Base-by-base conservation (phyloP, 2,329 filamentous ascomycete genomes). In the Pyrenophora seminiperda region DNA sequence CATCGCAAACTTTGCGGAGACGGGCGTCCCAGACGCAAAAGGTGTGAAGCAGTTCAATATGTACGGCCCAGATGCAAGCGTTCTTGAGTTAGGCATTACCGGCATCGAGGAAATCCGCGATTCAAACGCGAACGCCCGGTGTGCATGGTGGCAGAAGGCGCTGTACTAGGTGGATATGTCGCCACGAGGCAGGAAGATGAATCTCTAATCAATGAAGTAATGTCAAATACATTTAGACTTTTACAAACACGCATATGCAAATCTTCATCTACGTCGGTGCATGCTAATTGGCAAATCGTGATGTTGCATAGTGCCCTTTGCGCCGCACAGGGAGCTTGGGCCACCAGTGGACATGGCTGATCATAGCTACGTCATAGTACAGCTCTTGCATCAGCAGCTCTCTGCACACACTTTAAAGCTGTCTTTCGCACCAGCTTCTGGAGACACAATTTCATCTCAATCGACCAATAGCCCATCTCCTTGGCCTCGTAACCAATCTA, bases 141-240 rank as follows among this genome's bases (percentile, higher is more conserved):
- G 81, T 65, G 66, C 69, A 45, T 83, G 75, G 72, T 83, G 81
- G 81, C 79, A 83, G 69, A 75, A 78, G 63, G 77, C 68, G 22
- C 56, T 78, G 47, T 79, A 74, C 52, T 65, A 47, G 62, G 42
- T 42, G n/a, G 33, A 10, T 45, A 41, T 32, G 5, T 17, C 3
- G n/a, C 30, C 17, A 36, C 18, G 20, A 36, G 20, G 15, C 13
- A 22, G 2, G 20, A 29, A 30, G 19, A 5, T 19, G 4, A 9
- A 9, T 10, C 18, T 43, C n/a, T 36, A 50, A 20, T 33, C 19
- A 39, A 39, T 44, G 38, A 49, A 50, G 33, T 10, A 40, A 39
- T 10, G 10, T 15, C 13, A 14, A 7, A 42, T 18, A 33, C 17
- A 36, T 14, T 3, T n/a, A 33, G 13, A 19, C 6, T 11, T 15